Percentiles rank a stretch among this genome's conserved stretches.
Evolutionary conservation across 306 rosid species (phyloP).

Genomic region (Chamaecrista fasciculata): DNA sequence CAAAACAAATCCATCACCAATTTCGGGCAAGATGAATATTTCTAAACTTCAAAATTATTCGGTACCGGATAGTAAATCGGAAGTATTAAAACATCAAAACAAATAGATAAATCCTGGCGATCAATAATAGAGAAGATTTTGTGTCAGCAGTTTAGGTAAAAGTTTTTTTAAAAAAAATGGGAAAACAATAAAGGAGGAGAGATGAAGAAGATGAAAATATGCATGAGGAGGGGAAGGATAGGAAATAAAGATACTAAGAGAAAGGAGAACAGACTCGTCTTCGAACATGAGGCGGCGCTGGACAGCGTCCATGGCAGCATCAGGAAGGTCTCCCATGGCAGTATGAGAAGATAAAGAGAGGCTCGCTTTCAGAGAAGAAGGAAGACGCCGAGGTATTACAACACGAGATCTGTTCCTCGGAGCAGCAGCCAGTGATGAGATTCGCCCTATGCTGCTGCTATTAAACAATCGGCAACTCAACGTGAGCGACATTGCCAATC

Average conservation of each 20-base stretch:
- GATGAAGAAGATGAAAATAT: not conserved
- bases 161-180: too few relatives aligned
- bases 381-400: not conserved
- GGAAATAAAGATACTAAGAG: not conserved
- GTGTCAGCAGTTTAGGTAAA: too few relatives aligned
- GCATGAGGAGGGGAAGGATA: not conserved
- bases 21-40: conserved; percentile 15
- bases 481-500: not conserved
- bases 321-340: conserved; percentile 67
- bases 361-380: conserved; percentile 14
- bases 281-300: conserved; percentile 99
- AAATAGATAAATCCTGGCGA: not conserved
- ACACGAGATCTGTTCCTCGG: conserved; percentile 24
- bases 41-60: conserved; percentile 19
- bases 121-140: not conserved
- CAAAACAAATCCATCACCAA: conserved; percentile 18
- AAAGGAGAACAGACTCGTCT: conserved; percentile 64
- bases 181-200: not conserved
- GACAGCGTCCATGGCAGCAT: conserved; percentile 91
- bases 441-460: not conserved
- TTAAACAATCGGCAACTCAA: not conserved
- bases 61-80: conserved; percentile 12
- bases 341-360: conserved; percentile 32
- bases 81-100: not conserved
- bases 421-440: not conserved